Evolutionary conservation across 225 moss, liverwort and hornwort genomes (phyloP).

Genomic region (Marchantia paleacea): DNA sequence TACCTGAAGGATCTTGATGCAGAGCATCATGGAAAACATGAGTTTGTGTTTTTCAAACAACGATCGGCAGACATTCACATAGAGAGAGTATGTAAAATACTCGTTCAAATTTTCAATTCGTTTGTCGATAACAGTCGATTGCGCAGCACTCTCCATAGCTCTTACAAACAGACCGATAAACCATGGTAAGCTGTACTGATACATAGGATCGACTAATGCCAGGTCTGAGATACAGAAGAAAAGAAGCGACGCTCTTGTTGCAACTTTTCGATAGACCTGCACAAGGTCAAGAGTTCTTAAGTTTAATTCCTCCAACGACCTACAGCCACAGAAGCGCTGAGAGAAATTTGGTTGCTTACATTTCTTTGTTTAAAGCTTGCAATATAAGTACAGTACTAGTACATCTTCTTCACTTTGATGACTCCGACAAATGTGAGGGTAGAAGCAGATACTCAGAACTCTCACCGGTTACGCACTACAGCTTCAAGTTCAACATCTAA

Average conservation of each 20-base stretch:
- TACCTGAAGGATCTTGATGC: conserved; percentile 79
- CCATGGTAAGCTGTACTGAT: conserved; percentile 90
- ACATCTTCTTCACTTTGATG: background rate
- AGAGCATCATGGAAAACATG: conserved; percentile 93
- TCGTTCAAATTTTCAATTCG: conserved; percentile 64
- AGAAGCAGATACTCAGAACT: background rate
- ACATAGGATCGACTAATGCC: conserved; percentile 83
- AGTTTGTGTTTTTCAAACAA: conserved; percentile 91
- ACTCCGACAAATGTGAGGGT: background rate
- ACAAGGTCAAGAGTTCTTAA: background rate
- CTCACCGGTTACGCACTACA: no score
- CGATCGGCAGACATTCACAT: conserved; percentile 82
- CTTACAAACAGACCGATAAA: conserved; percentile 65
- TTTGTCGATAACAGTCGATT: conserved; percentile 44
- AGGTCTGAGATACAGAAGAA: conserved; percentile 89
- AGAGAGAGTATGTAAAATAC: conserved; percentile 71
- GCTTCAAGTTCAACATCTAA: no score
- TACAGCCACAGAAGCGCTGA: background rate
- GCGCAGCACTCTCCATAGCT: conserved; percentile 69
- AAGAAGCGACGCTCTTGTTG: conserved; percentile 70
- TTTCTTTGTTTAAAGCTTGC: background rate
- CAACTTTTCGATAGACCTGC: conserved; percentile 79
- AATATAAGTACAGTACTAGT: background rate
- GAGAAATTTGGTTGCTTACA: background rate
- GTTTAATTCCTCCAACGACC: background rate